A percentile compares a stretch with the other conserved stretches of the same genome.
Conservation (phyloP, 129 eudicot species). For the Centrapalus pauciflorus region DNA sequence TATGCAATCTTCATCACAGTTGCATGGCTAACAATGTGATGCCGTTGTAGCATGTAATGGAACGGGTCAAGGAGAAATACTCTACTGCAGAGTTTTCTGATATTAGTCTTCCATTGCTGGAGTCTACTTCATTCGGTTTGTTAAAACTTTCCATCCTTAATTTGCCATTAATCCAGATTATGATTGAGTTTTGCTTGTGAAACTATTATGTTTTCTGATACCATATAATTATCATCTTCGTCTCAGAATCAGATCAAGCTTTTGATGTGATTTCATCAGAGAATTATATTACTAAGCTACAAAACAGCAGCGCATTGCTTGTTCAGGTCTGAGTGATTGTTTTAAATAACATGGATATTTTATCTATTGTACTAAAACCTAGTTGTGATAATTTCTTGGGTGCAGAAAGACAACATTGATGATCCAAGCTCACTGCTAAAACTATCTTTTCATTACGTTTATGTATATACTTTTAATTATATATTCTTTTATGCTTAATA, state of each 20-base stretch:
- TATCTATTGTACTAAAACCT: neutral
- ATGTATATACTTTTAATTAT: neutral
- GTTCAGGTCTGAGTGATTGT: constrained; percentile 49
- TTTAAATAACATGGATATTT: constrained; percentile 5
- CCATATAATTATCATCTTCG: constrained; percentile 6
- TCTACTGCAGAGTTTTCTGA: constrained; percentile 42
- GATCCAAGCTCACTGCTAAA: neutral
- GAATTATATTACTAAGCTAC: constrained; percentile 43
- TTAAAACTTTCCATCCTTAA: constrained; percentile 20
- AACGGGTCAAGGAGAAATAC: constrained; percentile 44
- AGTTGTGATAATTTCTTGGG: too few species aligned
- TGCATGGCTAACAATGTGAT: constrained; percentile 1
- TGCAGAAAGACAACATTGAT: neutral
- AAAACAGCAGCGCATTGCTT: constrained; percentile 47
- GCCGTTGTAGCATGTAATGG: constrained; percentile 54
- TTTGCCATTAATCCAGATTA: neutral
- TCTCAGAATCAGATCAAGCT: constrained; percentile 43
- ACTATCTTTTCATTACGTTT: neutral
- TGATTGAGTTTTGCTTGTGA: neutral
- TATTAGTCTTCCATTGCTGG: constrained; percentile 57
- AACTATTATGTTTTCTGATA: constrained; percentile 3
- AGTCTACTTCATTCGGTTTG: constrained; percentile 55
- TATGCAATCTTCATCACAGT: neutral
- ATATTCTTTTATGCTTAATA: neutral
- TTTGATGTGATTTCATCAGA: constrained; percentile 43